Conservation (phyloP, 2,329 filamentous ascomycete species). For the Fusarium robinianum region DNA sequence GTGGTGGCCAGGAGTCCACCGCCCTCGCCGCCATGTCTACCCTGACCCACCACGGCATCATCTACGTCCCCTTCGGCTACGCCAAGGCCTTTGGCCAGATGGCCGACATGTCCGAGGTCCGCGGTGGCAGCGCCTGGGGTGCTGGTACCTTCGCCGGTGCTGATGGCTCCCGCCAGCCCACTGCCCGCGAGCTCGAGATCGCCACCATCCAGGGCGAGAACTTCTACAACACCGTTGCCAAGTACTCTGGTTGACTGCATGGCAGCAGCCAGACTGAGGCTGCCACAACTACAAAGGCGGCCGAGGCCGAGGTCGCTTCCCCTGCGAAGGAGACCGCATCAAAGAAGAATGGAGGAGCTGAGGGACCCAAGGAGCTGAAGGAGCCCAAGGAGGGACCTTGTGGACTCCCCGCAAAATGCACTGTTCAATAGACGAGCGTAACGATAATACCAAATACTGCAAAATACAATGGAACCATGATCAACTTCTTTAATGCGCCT, state of each 20-base stretch:
- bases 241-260: conserved; percentile 80
- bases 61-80: conserved; percentile 96
- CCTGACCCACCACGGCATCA: conserved; percentile 88
- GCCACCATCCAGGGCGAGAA: conserved; percentile 81
- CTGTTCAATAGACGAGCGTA: conserved; percentile 57
- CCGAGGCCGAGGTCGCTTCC: conserved; percentile 19
- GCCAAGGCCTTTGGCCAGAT: conserved; percentile 74
- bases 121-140: conserved; percentile 89
- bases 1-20: conserved; percentile 93
- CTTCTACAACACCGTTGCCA: conserved; percentile 79
- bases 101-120: conserved; percentile 74
- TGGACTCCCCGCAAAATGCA: conserved; percentile 76
- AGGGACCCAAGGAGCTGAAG: conserved; percentile 41
- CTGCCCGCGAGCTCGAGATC: conserved; percentile 73
- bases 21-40: conserved; percentile 81
- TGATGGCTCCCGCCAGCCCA: conserved; percentile 85
- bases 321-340: conserved; percentile 25
- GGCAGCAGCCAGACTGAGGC: conserved; percentile 50
- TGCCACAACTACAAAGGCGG: conserved; percentile 28
- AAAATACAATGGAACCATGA: conserved; percentile 9
- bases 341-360: conserved; percentile 21
- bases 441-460: conserved; percentile 24
- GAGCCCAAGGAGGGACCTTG: conserved; percentile 70
- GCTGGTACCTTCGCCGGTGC: conserved; percentile 82
- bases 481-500: not conserved